Percentiles rank a stretch among this genome's conserved stretches.
Conservation (phyloP, 768 basidiomycete species). For the Cystoderma amianthinum region DNA sequence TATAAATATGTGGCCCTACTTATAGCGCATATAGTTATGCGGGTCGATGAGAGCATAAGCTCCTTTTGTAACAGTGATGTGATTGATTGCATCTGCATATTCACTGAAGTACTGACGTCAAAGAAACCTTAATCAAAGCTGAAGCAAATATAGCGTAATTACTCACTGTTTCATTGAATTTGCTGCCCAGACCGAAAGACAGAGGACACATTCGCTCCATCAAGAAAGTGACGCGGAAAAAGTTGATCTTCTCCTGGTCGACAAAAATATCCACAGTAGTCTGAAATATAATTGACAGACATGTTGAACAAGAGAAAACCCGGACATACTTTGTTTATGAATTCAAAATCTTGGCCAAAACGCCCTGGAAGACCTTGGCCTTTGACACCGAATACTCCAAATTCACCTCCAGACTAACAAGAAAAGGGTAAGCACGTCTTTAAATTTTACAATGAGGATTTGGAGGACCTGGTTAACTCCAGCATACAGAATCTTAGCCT, state of each 20-base stretch:
- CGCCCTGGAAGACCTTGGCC: constrained; percentile 37
- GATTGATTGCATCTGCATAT: constrained; percentile 34
- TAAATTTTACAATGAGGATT: background rate
- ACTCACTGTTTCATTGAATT: constrained; percentile 37
- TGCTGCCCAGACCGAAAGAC: constrained; percentile 27
- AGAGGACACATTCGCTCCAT: constrained; percentile 39
- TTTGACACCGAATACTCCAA: constrained; percentile 30
- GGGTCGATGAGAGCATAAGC: constrained; percentile 38
- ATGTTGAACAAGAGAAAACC: background rate
- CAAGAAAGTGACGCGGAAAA: constrained; percentile 42
- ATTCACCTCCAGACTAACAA: constrained; percentile 38
- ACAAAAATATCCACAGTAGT: constrained; percentile 38
- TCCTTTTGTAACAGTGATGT: constrained; percentile 32
- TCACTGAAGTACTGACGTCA: constrained; percentile 35
- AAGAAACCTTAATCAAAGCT: background rate
- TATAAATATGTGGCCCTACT: constrained; percentile 19
- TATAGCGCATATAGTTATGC: constrained; percentile 44
- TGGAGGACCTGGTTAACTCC: constrained; percentile 34
- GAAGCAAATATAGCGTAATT: background rate
- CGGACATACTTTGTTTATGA: constrained; percentile 36
- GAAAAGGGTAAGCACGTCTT: background rate
- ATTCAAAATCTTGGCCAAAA: constrained; percentile 35
- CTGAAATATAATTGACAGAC: constrained; percentile 11
- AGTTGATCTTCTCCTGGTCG: constrained; percentile 39
- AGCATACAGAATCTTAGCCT: constrained; percentile 33